Evolutionary conservation across 768 basidiomycete species (phyloP).

Genomic region (Tulasnella sp.): DNA sequence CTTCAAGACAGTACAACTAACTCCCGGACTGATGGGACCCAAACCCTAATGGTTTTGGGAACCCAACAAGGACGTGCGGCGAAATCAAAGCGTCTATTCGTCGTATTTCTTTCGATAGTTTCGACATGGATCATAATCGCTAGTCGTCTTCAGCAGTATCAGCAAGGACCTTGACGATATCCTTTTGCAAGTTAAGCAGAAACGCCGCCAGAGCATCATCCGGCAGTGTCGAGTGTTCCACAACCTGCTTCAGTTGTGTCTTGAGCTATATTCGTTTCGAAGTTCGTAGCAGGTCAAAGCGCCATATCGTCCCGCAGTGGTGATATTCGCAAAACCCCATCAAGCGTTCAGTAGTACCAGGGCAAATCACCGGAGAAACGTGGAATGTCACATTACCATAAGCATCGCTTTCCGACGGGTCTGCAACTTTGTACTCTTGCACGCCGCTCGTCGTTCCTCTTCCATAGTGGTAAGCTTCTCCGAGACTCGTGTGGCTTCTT

Average conservation of each 20-base stretch:
- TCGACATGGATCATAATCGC: too few relatives aligned
- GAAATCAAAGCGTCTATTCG: too few relatives aligned
- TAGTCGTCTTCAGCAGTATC: constrained; percentile 9
- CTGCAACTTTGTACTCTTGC: constrained; percentile 45
- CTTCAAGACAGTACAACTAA: too few relatives aligned
- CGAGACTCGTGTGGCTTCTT: constrained; percentile 50
- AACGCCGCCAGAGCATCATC: constrained; percentile 55
- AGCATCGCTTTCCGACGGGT: constrained; percentile 55
- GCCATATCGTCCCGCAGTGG: too few relatives aligned
- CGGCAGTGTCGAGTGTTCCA: constrained; percentile 60
- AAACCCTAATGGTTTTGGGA: too few relatives aligned
- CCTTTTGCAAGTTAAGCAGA: constrained; percentile 54
- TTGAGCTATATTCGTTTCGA: constrained; percentile 44
- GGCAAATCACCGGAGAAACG: not conserved
- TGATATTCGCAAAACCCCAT: too few relatives aligned
- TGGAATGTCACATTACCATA: constrained; percentile 34
- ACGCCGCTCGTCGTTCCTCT: constrained; percentile 44
- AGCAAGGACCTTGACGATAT: constrained; percentile 48
- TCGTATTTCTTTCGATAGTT: too few relatives aligned
- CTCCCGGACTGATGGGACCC: too few relatives aligned
- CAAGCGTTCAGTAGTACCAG: not conserved
- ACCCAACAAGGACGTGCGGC: too few relatives aligned
- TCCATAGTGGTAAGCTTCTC: constrained; percentile 46
- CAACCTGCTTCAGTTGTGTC: constrained; percentile 60
- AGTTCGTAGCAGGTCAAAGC: too few relatives aligned